Conservation (phyloP, 768 basidiomycete species). For the Xanthoconium stramineum region DNA sequence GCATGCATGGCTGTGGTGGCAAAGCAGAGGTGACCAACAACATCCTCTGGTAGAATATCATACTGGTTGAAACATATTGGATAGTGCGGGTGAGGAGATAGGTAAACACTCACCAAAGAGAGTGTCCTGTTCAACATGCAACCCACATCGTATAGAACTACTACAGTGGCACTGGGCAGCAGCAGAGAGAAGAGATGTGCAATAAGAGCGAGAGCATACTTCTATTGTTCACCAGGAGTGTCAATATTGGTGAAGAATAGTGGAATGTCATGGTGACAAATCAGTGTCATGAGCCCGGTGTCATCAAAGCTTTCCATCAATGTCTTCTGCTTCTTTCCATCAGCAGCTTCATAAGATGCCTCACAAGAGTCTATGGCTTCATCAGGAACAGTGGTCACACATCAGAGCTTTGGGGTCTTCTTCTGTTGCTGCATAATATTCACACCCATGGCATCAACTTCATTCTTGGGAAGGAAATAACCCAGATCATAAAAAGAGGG, state of each 20-base stretch:
- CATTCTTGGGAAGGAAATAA: slow-evolving; percentile 33
- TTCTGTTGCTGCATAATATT: slow-evolving; percentile 26
- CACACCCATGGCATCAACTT: slow-evolving; percentile 33
- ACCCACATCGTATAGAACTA: not conserved
- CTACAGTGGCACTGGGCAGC: not conserved
- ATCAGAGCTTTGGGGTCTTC: not conserved
- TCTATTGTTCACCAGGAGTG: too few species aligned
- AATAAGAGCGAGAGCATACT: not conserved
- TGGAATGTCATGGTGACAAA: too few species aligned
- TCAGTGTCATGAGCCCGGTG: too few species aligned
- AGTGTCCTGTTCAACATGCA: not conserved
- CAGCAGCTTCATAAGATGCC: slow-evolving; percentile 9
- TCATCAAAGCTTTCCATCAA: too few species aligned
- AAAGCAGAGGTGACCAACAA: not conserved
- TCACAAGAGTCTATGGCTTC: slow-evolving; percentile 36
- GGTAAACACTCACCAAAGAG: not conserved
- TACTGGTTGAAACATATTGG: not conserved
- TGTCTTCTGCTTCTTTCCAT: too few species aligned
- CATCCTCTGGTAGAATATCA: not conserved
- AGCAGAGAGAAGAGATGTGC: not conserved
- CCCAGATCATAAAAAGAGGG: slow-evolving; percentile 14
- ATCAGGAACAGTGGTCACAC: slow-evolving; percentile 25
- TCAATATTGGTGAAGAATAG: too few species aligned
- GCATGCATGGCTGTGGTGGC: not conserved
- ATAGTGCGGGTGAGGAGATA: too few species aligned